These are phyloP conservation scores for Nakazawaea laoshanensis DNA, from an alignment of 805 yeast species.

Conservation along the genomic window DNA sequence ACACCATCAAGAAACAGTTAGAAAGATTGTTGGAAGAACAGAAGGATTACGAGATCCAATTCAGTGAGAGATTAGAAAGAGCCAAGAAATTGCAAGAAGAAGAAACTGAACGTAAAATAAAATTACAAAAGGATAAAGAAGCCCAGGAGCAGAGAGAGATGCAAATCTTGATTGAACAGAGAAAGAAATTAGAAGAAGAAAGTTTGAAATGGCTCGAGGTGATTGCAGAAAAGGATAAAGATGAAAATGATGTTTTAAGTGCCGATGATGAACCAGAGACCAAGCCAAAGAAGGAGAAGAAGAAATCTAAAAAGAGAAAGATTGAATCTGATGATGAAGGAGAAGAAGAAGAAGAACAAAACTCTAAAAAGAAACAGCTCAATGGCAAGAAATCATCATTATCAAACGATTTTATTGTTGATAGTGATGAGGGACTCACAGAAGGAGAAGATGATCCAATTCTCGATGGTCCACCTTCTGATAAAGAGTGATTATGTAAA, in stretches of 20 bases:
- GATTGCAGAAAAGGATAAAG: constrained; percentile 25
- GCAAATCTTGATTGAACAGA: constrained; percentile 41
- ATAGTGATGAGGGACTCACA: constrained; percentile 28
- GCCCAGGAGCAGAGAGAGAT: constrained; percentile 41
- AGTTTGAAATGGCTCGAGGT: constrained; percentile 46
- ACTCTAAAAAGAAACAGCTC: constrained; percentile 2
- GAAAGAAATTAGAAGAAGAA: constrained; percentile 44
- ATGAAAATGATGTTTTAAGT: constrained; percentile 23
- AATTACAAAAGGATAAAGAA: constrained; percentile 33
- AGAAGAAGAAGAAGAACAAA: constrained; percentile 12
- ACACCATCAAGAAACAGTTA: constrained; percentile 65
- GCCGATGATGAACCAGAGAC: constrained; percentile 22
- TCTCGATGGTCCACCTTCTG: constrained; percentile 8
- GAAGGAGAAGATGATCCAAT: constrained; percentile 19
- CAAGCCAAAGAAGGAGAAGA: constrained; percentile 13
- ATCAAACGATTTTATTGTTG: constrained; percentile 10
- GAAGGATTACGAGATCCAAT: constrained; percentile 48
- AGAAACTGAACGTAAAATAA: constrained; percentile 31
- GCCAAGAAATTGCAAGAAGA: constrained; percentile 63
- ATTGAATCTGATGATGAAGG: constrained; percentile 36
- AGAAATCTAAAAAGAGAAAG: constrained; percentile 25
- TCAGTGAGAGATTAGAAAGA: constrained; percentile 55
- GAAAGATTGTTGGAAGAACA: constrained; percentile 69
- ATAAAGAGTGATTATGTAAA: background rate
- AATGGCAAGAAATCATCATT: constrained; percentile 9